Conservation (phyloP, 106 monocot species). For the Cymbidium sinense region DNA sequence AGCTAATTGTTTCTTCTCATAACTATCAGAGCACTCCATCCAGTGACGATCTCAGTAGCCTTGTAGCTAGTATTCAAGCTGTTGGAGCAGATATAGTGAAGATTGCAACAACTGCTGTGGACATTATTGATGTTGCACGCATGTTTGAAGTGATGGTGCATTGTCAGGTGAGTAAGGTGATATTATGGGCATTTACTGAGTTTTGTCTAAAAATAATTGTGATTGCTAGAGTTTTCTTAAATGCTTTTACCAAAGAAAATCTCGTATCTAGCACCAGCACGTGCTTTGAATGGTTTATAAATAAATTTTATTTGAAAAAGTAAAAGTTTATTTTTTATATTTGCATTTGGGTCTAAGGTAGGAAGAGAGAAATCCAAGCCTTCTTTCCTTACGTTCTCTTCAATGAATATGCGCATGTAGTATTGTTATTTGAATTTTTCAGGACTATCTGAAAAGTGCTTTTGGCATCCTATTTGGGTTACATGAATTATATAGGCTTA, state of each 20-base stretch:
- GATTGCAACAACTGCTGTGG: conserved; percentile 76
- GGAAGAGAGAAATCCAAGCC: not conserved
- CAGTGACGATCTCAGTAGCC: conserved; percentile 56
- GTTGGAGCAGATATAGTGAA: conserved; percentile 92
- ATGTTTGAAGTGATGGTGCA: conserved; percentile 87
- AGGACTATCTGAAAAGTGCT: too few relatives aligned
- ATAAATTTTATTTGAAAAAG: not conserved
- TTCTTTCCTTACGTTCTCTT: not conserved
- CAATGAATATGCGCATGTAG: not conserved
- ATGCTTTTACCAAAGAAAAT: not conserved
- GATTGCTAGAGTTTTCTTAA: not conserved
- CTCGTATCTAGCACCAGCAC: not conserved
- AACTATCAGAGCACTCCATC: conserved; percentile 85
- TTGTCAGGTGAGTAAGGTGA: conserved; percentile 56
- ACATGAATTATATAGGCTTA: too few relatives aligned
- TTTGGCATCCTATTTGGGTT: too few relatives aligned
- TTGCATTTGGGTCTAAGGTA: not conserved
- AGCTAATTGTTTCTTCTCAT: conserved; percentile 96
- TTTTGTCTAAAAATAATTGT: not conserved
- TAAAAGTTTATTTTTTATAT: not conserved
- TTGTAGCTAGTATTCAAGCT: conserved; percentile 89
- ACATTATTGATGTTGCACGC: conserved; percentile 71
- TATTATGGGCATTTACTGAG: not conserved
- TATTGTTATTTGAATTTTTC: not conserved
- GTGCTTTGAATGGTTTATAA: not conserved